Evolutionary conservation across 2,329 filamentous ascomycete species (phyloP), one percentile per base, ranked within the genome.

Genomic region (Chalara sp.): DNA sequence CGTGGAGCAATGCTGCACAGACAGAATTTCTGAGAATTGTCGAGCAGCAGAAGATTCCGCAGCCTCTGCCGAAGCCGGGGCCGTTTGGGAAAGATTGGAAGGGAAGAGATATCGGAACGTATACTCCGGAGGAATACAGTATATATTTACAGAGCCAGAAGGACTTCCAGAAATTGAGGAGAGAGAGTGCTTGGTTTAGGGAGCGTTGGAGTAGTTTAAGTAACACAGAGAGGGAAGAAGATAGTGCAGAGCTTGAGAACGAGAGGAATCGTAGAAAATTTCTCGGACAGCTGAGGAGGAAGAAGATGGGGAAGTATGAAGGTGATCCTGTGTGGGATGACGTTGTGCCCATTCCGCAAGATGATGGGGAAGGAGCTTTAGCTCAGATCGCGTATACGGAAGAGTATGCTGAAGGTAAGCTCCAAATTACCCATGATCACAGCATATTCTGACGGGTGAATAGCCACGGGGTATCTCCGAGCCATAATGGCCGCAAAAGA

Each of bases 401-500:
- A 32, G 86, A 93, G 57, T 99, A 99, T 68, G 81, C 85, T 56
- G 91, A 96, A 73, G 77, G 81, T 84, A 69, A 53, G 70, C 58
- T 32, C 10, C 12, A 13, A 10, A 6, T 39, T 33, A 13, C 10
- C 50, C 8, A 48, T 47, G 30, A 30, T 48, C 5, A 12, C 33
- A 40, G 12, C 46, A 0, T 39, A 21, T 21, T 21, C 21, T 21
- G 21, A 21, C 21, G 21, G 21, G 3, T 21, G 21, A 21, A 39
- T 43, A 84, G 91, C 89, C 44, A 93, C 95, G 72, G 84, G 87
- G 43, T 99, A 97, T 70, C 81, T 99, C 48, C 87, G 93, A 54
- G 91, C 93, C 54, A 80, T 96, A 60, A 99, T 99, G 92, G 87
- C 88, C 11, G 76, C 75, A 45, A 86, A 95, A 65, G 93, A 99